Conservation (phyloP, 2,329 filamentous ascomycete species). For the Penicillium hordei region DNA sequence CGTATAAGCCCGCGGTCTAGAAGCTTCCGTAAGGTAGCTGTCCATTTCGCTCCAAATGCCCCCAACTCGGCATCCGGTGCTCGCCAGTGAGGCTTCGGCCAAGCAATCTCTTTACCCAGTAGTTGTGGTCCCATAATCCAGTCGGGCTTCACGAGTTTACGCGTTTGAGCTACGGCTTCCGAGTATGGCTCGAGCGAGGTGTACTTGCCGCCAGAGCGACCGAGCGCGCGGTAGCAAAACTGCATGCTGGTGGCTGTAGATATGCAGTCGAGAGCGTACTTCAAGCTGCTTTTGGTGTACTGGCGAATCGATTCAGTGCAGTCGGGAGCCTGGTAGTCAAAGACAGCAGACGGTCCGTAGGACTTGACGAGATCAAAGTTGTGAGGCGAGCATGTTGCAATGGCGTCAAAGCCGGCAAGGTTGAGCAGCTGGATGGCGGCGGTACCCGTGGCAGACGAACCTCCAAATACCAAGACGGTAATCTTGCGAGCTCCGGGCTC, state of each 20-base stretch:
- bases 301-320: background rate
- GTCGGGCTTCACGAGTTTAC: background rate
- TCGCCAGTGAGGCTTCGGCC: background rate
- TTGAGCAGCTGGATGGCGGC: constrained; percentile 47
- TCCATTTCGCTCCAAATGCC: too few species aligned
- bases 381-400: background rate
- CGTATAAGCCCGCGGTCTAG: too few species aligned
- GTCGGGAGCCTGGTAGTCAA: background rate
- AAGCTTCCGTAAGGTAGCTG: too few species aligned
- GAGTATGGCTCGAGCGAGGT: background rate
- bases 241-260: background rate
- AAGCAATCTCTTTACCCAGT: background rate
- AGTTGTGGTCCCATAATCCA: background rate
- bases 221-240: background rate
- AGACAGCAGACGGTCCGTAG: background rate
- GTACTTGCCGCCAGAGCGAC: background rate
- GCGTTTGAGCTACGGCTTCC: background rate
- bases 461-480: constrained; percentile 48
- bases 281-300: background rate
- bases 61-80: too few species aligned
- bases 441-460: constrained; percentile 44
- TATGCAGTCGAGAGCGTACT: background rate
- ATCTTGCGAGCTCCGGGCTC: background rate
- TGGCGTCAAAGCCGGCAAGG: background rate
- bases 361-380: background rate